Percentiles rank a stretch among this genome's conserved stretches.
Evolutionary conservation across 1,284 basidiomycete species (phyloP).

Genomic region (Acaromyces ingoldii): DNA sequence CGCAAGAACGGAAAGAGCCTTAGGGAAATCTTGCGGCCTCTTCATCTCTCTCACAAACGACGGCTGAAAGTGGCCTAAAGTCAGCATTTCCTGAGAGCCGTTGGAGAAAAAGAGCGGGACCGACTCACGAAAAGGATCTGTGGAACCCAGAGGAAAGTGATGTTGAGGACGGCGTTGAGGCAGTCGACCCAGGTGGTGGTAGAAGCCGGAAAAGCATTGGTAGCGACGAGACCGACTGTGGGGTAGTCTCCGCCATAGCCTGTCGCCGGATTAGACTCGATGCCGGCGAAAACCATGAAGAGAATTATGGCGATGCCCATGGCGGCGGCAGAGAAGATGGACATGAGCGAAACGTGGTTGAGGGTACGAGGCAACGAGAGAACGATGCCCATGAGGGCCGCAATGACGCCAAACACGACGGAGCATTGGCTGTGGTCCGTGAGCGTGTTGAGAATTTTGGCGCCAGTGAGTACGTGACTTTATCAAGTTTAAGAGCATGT

Average conservation of each 20-base stretch:
- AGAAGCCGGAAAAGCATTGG: constrained; percentile 2
- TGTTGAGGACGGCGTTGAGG: constrained; percentile 53
- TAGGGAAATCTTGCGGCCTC: constrained; percentile 15
- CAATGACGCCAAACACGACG: constrained; percentile 31
- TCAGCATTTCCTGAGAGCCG: too few relatives aligned
- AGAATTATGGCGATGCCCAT: constrained; percentile 21
- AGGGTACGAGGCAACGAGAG: constrained; percentile 39
- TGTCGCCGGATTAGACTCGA: constrained; percentile 9
- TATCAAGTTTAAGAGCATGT: too few relatives aligned
- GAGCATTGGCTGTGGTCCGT: constrained; percentile 8
- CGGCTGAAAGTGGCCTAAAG: constrained; percentile 12
- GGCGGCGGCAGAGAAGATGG: constrained; percentile 8
- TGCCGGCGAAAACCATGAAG: constrained; percentile 14
- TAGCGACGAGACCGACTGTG: background rate
- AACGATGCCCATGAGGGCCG: constrained; percentile 61
- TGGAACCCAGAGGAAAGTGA: constrained; percentile 33
- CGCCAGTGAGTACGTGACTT: constrained; percentile 13
- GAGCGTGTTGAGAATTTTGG: constrained; percentile 19
- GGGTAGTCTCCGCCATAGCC: constrained; percentile 9
- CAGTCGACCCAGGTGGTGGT: constrained; percentile 60
- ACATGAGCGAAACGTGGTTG: constrained; percentile 15
- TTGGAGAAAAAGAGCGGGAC: too few relatives aligned
- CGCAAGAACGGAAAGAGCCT: constrained; percentile 12
- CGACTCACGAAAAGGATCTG: too few relatives aligned
- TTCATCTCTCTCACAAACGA: constrained; percentile 12